Evolutionary conservation across 129 eudicot species (phyloP), one percentile per base, ranked within the genome.

Genomic region (Tagetes erecta): DNA sequence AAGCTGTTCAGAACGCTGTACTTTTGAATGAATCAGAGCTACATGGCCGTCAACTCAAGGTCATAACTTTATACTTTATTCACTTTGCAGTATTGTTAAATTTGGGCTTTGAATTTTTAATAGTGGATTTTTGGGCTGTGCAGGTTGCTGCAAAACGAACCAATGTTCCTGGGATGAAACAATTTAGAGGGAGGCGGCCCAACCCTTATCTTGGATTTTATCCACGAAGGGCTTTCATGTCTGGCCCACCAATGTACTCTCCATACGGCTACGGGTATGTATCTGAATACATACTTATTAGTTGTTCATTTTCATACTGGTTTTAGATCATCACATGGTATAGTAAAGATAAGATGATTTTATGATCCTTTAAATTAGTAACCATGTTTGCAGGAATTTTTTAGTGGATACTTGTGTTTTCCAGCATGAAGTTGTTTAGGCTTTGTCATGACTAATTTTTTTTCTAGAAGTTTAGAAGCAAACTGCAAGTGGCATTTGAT

Each of bases 1-100:
- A 90, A 68, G 96, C 94, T 80, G 86, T 90, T 64, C 96, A 86
- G 67, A 86, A 87, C 81, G 96, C 96, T 38, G 39, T 90, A 10
- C 84, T 80, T 12, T 75, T 91, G 49, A 91, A 88, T 59, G 97
- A 91, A 76, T 88, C 97, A 38, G 97, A 91, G 85, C 78, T 91
- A 76, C 97, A 91, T 75, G 97, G 97, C 60, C 97, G 97, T 53
- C 96, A 91, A 75, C 84, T 91, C 52, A 91, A 91, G 97, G 97
- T 91, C 53, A 33, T 6, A 44, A 79, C 45, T 65, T 38, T 31
- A 71, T n/a, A 30, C n/a, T 34, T 75, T 33, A 44, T 74, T 51
- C 44, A 57, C 57, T 58, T 47, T 75, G 42, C 8, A 20, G 46
- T 31, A 38, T 80, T 67, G 37, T 27, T 36, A 72, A 47, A 38